phyloP scores from a whole-genome alignment of 352 stramenopile genomes.

The Aphanomyces invadans region DNA sequence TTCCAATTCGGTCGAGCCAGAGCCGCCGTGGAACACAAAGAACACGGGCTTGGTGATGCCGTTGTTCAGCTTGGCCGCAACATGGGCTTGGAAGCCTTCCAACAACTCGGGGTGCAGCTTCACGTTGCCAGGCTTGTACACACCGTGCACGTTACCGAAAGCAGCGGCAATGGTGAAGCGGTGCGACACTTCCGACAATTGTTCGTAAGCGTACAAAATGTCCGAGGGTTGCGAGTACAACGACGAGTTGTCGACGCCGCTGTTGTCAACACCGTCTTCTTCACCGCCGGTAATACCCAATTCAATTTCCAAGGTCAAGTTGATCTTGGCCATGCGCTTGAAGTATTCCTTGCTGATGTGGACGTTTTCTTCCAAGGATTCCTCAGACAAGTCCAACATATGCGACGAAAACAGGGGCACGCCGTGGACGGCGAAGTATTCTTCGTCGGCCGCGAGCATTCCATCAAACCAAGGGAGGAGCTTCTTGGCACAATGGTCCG shows the following conservation, averaged over 20 bases:
- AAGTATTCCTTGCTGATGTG: constrained; percentile 96
- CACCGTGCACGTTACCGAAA: constrained; percentile 96
- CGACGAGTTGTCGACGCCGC: constrained; percentile 84
- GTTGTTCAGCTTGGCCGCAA: constrained; percentile 55
- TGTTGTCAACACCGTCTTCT: constrained; percentile 98
- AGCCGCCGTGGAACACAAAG: constrained; percentile 99
- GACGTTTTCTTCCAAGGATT: constrained; percentile 98
- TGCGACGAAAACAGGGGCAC: constrained; percentile 95
- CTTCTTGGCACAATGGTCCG: constrained; percentile 98
- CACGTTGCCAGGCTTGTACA: constrained; percentile 99
- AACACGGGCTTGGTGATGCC: constrained; percentile 92
- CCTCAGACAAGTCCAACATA: constrained; percentile 98
- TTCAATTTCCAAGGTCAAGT: constrained; percentile 97
- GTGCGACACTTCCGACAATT: constrained; percentile 85
- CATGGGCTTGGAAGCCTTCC: constrained; percentile 91
- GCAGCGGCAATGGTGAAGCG: constrained; percentile 95
- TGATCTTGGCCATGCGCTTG: constrained; percentile 94
- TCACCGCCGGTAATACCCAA: constrained; percentile 97
- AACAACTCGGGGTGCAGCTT: constrained; percentile 97
- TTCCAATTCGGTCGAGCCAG: constrained; percentile 92
- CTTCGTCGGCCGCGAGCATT: constrained; percentile 92
- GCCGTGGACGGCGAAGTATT: constrained; percentile 92
- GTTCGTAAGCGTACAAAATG: constrained; percentile 93
- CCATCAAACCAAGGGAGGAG: constrained; percentile 97
- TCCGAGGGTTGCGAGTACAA: constrained; percentile 84